A percentile compares a stretch with the other conserved stretches of the same genome.
phyloP scores from a whole-genome alignment of 148 eudicot genomes.

The Talinum fruticosum region DNA sequence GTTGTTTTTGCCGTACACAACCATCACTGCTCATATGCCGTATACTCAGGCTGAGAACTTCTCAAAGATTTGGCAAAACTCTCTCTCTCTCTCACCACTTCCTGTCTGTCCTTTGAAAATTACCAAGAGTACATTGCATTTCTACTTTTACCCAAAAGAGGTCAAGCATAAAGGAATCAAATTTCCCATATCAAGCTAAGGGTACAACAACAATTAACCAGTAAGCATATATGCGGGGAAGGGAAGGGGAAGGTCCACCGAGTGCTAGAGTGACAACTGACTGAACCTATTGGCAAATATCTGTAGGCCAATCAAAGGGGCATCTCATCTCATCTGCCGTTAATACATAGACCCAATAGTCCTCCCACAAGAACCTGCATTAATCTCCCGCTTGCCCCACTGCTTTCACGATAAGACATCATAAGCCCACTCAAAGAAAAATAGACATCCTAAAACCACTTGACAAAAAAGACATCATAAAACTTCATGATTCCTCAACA shows the following conservation, averaged over 20 bases:
- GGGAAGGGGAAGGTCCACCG: not conserved
- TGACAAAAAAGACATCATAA: no score
- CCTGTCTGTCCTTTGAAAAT: conserved; percentile 7
- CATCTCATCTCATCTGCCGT: not conserved
- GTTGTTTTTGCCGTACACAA: no score
- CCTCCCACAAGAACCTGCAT: not conserved
- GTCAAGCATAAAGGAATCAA: not conserved
- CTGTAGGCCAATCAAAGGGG: not conserved
- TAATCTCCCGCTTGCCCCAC: not conserved
- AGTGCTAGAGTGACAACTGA: not conserved
- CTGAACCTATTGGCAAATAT: not conserved
- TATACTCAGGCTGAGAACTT: no score
- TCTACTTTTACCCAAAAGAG: not conserved
- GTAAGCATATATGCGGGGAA: not conserved
- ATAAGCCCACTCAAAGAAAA: no score
- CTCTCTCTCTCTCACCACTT: no score
- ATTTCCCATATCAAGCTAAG: not conserved
- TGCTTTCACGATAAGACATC: not conserved
- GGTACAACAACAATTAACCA: no score
- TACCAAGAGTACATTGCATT: not conserved
- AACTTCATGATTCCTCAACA: not conserved
- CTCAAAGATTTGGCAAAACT: no score
- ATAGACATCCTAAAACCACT: no score
- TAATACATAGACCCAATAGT: not conserved
- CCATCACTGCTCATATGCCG: no score